Base-by-base conservation (phyloP, 768 basidiomycete genomes). In the Trametes villosa region DNA sequence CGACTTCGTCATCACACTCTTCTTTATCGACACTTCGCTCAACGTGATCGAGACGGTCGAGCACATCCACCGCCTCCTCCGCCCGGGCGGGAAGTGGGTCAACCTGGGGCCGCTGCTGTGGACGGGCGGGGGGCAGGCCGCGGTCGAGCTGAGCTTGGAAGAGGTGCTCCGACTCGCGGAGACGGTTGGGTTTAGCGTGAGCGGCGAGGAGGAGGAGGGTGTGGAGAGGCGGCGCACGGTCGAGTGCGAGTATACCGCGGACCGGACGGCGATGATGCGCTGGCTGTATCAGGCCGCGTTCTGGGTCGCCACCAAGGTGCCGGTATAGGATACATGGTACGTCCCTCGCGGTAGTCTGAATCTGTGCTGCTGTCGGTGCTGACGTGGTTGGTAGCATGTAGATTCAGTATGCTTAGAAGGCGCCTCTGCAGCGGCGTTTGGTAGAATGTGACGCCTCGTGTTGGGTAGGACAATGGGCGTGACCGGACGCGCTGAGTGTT, bases 21-120 rank as follows among this genome's bases (percentile, higher is more conserved):
- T 77, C 69, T 80, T 80, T 71, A 75, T 80, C 64, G 77, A 78
- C 62, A 78, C 77, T 15, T 72, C 76, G 5, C 57, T 72, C 33
- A 76, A 76, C 65, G 69, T 70, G 22, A 68, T 76, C 53, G 57
- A 71, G 42, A 74, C 74, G 15, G 75, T 89, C 57, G 77, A 80
- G 55, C 83, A 86, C 29, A 87, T 91, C 38, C 77, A 83, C 67
- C 40, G 61, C 13, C 77, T 88, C 22, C 78, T 91, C 17, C 77
- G 77, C 33, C 84, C 86, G 0, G 86, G 86, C 4, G 89, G 88
- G 2, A 76, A 71, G 9, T 91, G 88, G 89, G 82, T 89, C 68
- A 91, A 91, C 68, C 75, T 88, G 4, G 88, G 88, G 1, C 89
- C 87, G 9, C 73, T 89, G 20, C 75, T 89, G 3, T 88, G 86